Evolutionary conservation across 768 basidiomycete genomes (phyloP).

Genomic region (Suillus hirtellus): DNA sequence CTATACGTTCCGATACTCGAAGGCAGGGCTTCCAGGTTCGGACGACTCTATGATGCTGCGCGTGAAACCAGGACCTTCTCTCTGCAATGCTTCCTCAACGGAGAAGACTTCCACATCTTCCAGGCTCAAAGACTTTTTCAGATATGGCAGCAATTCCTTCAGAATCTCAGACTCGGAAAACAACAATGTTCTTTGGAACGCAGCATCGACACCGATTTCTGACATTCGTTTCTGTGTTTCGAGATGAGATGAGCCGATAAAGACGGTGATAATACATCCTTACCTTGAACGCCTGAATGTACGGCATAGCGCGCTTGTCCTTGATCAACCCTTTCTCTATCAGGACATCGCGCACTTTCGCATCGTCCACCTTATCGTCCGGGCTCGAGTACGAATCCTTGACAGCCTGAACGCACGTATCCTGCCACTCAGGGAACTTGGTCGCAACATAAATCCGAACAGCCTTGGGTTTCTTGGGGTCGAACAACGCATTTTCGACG

Average conservation of each 20-base stretch:
- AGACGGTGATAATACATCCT: slow-evolving; percentile 15
- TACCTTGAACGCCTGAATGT: slow-evolving; percentile 92
- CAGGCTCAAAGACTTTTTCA: slow-evolving; percentile 74
- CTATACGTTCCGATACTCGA: slow-evolving; percentile 82
- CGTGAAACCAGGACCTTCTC: slow-evolving; percentile 57
- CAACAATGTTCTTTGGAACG: slow-evolving; percentile 79
- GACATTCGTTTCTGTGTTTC: slow-evolving; percentile 71
- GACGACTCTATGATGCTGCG: slow-evolving; percentile 76
- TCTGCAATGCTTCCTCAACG: slow-evolving; percentile 65
- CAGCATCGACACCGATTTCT: slow-evolving; percentile 70
- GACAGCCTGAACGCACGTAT: slow-evolving; percentile 73
- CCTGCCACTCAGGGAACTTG: slow-evolving; percentile 93
- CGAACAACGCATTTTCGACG: slow-evolving; percentile 53
- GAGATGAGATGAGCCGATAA: slow-evolving; percentile 7
- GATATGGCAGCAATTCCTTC: slow-evolving; percentile 69
- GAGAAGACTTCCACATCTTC: slow-evolving; percentile 69
- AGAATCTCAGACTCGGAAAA: slow-evolving; percentile 84
- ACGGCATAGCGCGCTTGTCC: slow-evolving; percentile 96
- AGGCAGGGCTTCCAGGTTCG: slow-evolving; percentile 84
- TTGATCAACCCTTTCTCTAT: slow-evolving; percentile 80
- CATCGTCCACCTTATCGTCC: slow-evolving; percentile 77
- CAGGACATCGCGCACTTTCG: slow-evolving; percentile 67
- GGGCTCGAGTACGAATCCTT: slow-evolving; percentile 62
- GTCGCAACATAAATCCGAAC: slow-evolving; percentile 91
- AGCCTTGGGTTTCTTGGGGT: slow-evolving; percentile 82